Base-by-base conservation (phyloP, 768 basidiomycete genomes). In the Auriculariales sp. region DNA sequence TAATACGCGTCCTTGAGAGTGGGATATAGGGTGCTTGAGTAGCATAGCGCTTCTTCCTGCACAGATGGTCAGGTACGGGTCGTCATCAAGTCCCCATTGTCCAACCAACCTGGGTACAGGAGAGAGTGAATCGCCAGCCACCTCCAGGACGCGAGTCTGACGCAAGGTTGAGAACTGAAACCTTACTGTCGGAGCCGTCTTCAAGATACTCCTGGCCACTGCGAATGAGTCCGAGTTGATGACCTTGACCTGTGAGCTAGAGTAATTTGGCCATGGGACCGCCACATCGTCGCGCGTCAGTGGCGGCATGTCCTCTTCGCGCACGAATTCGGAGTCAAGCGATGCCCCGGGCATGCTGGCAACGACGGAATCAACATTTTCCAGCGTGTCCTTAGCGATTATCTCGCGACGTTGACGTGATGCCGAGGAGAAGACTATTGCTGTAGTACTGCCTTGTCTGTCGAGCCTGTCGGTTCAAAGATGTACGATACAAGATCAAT, bases 1-100 rank as follows among this genome's bases (percentile, higher is more conserved):
- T 72, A 72, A 51, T 66, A 70, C 5, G 58, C 56, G 24, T 56
- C 56, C 36, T 66, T 66, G 30, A 73, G 63, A 1, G 71, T 71
- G 11, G 52, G 50, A 53, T 68, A 73, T 4, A 73, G 61, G 3
- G 71, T 72, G 3, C 71, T 71, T 6, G 69, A 68, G 54, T 72
- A 73, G 53, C 72, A 73, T 0, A 73, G 61, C 0, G 71, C 69
- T 56, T 73, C 71, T 61, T 72, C 71, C 69, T 71, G 36, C 9
- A 29, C 12, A 28, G 4, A 2, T 2, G 32, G 0, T n/a, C n/a
- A n/a, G n/a, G n/a, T n/a, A n/a, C n/a, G n/a, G n/a, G n/a, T n/a
- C n/a, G 46, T 47, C 29, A 31, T 10, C 30, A 29, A 15, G 12
- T 14, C 2, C 1, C 15, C 14, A 7, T 29, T 30, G 33, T 2